Base-by-base conservation (phyloP, 2,329 filamentous ascomycete genomes). In the Colletotrichum truncatum region DNA sequence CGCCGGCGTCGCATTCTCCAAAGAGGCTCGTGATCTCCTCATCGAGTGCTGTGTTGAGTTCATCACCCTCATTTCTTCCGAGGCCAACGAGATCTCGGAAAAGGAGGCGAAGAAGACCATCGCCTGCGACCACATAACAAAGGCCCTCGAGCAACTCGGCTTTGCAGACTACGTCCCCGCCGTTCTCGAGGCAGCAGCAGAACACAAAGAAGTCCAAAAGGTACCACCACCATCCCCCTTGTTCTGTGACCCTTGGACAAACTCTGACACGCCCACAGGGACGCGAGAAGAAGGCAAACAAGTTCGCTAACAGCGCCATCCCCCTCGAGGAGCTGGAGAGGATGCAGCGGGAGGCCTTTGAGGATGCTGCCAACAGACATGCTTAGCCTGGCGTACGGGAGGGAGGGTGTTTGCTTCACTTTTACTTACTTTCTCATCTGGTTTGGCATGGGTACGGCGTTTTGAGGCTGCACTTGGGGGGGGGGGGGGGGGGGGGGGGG, bases 31-130 rank as follows among this genome's bases (percentile, higher is more conserved):
- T 66, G 96, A 99, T 75, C 85, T 98, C 3, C 85, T 99, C 55
- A 99, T 99, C 73, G 96, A 98, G 82, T 98, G 96, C 82, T 99
- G 96, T 75, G 95, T 99, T 74, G 96, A 99, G 79, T 99, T 99
- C 79, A 98, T 99, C 78, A 98, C 96, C 16, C 88, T 99, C 73
- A 92, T 99, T 72, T 98, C 94, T n/a, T 97, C 93, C 49, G 95
- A 99, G 82, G 96, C 96, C 68, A 99, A 99, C 79, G 96, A 99
- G 73, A 99, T 99, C 69, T 97, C 94, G 11, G 96, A 99, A 78
- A 97, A 97, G 79, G 96, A 99, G 75, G 93, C 94, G 52, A 99
- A 99, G 84, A 99, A 99, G 86, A 99, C 96, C 4, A 99, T 99
- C 72, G 95, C 95, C 11, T 97, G 93, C 78, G 96, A 99, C 74